Base-by-base conservation (phyloP, 2,329 filamentous ascomycete genomes). In the Leptographium flavum region DNA sequence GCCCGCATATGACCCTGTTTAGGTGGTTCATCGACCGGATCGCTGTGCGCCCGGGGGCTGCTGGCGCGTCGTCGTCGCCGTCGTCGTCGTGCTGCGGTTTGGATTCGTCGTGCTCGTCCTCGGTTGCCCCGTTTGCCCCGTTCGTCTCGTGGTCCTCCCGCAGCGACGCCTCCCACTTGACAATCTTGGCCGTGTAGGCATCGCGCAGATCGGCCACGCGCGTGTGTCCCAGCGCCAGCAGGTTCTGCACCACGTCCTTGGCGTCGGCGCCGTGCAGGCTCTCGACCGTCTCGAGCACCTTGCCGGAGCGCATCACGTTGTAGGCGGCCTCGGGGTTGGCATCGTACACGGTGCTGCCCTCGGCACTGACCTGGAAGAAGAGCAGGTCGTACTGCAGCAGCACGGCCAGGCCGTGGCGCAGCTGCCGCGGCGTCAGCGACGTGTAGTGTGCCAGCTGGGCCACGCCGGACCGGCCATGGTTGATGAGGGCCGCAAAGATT, bases 331-430 rank as follows among this genome's bases (percentile, higher is more conserved):
- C 69, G 58, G 80, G 70, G 56, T 95, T 87, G 47, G 87, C 83
- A 60, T 94, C 85, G 64, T 96, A 98, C 58, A 77, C 79, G 33
- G 53, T 50, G 4, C 45, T 11, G 19, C 45, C 40, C 22, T 83
- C 83, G 42, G 71, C 73, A 48, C 79, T 73, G 52, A 78, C 76
- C 52, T 79, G 73, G 61, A 88, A 82, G 60, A 79, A 86, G 50
- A 93, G 69, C 41, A 96, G 75, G 57, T 88, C 87, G 59, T 94
- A 84, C 59, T 96, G 90, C 36, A 94, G 75, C 51, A 96, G 79
- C 28, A 92, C 81, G 44, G 79, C 80, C 43, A 98, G 72, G 19
- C 83, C 87, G 63, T 88, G 79, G 55, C 81, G 83, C 52, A 94
- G 68, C 58, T 93, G 81, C 44, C 78, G 76, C n/a, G 74, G 70